A percentile compares a stretch with the other conserved stretches of the same genome.
These are phyloP conservation scores for Verticillium nubilum DNA, from an alignment of 2,329 filamentous ascomycete genomes.

Conservation along the genomic window DNA sequence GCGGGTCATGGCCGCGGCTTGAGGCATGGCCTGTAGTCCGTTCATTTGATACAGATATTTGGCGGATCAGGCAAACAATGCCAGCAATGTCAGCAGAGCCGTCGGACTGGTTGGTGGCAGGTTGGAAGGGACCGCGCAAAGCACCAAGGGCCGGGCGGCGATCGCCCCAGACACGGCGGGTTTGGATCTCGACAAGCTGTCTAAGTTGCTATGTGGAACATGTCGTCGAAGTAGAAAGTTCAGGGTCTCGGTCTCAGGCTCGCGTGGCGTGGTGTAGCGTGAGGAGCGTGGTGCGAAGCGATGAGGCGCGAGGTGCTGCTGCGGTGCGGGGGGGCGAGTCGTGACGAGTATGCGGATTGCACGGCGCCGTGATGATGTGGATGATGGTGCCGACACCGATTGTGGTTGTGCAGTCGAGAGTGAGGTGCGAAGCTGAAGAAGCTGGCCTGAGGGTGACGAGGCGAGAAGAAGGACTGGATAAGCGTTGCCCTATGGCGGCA, in stretches of 20 bases:
- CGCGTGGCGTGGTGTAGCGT: neutral
- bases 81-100: conserved; percentile 15
- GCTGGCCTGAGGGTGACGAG: neutral
- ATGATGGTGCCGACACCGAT: too few species aligned
- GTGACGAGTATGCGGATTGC: neutral
- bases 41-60: conserved; percentile 23
- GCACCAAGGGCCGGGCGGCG: neutral
- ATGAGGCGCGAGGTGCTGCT: neutral
- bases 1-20: conserved; percentile 57
- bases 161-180: neutral
- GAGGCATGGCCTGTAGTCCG: conserved; percentile 35
- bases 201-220: neutral
- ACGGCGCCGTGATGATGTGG: neutral
- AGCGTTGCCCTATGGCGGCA: neutral
- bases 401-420: too few species aligned
- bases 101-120: neutral
- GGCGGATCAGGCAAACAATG: neutral
- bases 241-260: neutral
- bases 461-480: neutral
- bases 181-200: neutral
- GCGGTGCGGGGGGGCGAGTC: neutral
- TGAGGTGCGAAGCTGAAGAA: neutral
- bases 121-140: neutral
- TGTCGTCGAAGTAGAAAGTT: neutral
- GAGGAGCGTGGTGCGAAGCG: neutral